phyloP scores from a whole-genome alignment of 176 grass and related monocot species.

The Saccharum officinarum region DNA sequence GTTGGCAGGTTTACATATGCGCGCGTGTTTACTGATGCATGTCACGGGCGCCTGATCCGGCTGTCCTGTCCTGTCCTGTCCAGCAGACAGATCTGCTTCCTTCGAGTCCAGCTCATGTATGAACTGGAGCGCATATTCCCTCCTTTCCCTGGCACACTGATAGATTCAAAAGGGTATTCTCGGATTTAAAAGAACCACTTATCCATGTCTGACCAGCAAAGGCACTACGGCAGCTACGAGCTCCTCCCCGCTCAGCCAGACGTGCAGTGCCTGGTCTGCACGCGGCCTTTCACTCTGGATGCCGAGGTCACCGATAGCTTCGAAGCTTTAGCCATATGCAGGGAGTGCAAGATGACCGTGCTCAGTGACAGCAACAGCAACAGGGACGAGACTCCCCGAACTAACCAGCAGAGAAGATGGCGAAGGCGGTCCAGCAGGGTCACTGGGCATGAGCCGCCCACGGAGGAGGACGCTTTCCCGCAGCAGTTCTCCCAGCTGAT shows the following conservation, averaged over 20 bases:
- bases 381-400: conserved; percentile 33
- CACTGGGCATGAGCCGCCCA: conserved; percentile 33
- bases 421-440: conserved; percentile 21
- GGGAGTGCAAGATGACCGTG: conserved; percentile 62
- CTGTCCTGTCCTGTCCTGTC: neutral
- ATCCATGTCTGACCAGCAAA: conserved; percentile 33
- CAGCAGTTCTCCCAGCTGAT: conserved; percentile 66
- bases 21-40: neutral
- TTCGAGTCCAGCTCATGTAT: too few relatives aligned
- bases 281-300: conserved; percentile 66
- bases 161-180: neutral
- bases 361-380: conserved; percentile 30
- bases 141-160: neutral
- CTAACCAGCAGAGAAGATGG: conserved; percentile 28
- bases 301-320: conserved; percentile 62
- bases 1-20: conserved; percentile 20
- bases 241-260: conserved; percentile 26
- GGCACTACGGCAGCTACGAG: neutral
- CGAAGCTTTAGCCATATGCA: conserved; percentile 84
- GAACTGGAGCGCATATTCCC: neutral
- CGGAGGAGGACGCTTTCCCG: conserved; percentile 49
- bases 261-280: conserved; percentile 77
- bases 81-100: neutral
- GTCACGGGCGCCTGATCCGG: neutral
- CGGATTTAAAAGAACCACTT: neutral